Percentiles rank a stretch among this genome's conserved stretches.
These are phyloP conservation scores for Fallopia convolvulus DNA, from an alignment of 148 eudicot species.

Conservation along the genomic window DNA sequence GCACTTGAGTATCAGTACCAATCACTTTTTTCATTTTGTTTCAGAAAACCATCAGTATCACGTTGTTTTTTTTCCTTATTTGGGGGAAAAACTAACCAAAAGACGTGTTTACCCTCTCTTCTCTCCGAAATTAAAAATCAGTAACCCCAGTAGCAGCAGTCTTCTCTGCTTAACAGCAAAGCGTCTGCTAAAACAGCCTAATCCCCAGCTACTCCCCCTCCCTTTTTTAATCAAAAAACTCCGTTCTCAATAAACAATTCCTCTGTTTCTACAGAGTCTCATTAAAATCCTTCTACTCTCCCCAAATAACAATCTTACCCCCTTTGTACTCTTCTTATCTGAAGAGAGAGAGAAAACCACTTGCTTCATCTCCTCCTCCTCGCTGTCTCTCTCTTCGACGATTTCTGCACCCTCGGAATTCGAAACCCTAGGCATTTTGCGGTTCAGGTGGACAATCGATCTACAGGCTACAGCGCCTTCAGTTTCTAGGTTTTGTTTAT, in stretches of 20 bases:
- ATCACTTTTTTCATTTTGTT: too few relatives aligned
- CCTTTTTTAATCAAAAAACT: neutral
- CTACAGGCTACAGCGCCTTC: slow-evolving; percentile 3
- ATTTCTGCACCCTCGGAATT: neutral
- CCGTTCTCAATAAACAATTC: neutral
- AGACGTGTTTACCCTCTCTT: neutral
- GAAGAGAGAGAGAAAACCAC: neutral
- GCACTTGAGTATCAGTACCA: too few relatives aligned
- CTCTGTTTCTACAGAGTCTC: slow-evolving; percentile 2
- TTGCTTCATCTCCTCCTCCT: slow-evolving; percentile 2
- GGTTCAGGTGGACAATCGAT: slow-evolving; percentile 10
- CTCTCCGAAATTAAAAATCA: neutral
- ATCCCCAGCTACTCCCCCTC: neutral
- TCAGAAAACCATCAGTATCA: neutral
- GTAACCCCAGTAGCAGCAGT: neutral
- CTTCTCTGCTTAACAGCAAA: slow-evolving; percentile 20
- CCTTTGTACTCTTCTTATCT: slow-evolving; percentile 8
- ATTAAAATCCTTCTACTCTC: neutral
- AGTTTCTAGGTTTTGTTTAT: neutral
- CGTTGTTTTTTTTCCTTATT: neutral
- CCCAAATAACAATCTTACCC: slow-evolving; percentile 5
- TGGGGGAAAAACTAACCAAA: neutral
- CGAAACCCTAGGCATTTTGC: neutral
- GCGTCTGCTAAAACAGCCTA: slow-evolving; percentile 4
- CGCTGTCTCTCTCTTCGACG: neutral